Evolutionary conservation across 106 monocot species (phyloP).

Genomic region (Cymbidium sinense): DNA sequence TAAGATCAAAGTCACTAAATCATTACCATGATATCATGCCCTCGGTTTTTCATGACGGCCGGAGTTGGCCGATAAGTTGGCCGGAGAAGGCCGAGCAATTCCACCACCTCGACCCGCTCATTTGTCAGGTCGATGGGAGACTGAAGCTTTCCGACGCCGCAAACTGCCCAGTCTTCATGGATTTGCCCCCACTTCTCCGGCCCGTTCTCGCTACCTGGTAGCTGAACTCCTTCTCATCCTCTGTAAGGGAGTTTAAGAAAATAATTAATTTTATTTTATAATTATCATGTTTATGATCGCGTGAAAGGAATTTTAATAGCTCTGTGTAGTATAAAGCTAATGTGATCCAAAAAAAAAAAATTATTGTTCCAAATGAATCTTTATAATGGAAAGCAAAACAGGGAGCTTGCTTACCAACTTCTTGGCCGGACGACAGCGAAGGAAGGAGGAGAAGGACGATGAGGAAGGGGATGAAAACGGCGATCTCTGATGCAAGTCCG

Average conservation of each 20-base stretch:
- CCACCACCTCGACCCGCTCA: constrained; percentile 4
- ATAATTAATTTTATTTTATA: background rate
- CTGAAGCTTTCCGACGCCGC: constrained; percentile 20
- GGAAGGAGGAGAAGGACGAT: background rate
- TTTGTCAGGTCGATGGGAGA: constrained; percentile 24
- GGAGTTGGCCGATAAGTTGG: constrained; percentile 5
- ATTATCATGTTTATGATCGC: background rate
- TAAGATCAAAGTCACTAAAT: background rate
- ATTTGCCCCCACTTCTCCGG: constrained; percentile 23
- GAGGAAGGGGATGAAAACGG: background rate
- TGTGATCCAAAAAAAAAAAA: too few species aligned
- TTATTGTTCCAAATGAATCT: too few species aligned
- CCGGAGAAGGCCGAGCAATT: constrained; percentile 6
- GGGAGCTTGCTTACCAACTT: constrained; percentile 3
- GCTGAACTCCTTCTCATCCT: constrained; percentile 28
- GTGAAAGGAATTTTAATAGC: too few species aligned
- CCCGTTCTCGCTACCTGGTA: constrained; percentile 12
- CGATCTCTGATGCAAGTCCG: background rate
- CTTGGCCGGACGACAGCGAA: background rate
- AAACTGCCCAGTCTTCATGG: constrained; percentile 19
- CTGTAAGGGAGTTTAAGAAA: background rate
- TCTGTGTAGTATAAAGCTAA: too few species aligned
- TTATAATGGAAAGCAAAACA: background rate
- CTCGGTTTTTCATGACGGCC: constrained; percentile 22
- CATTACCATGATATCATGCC: constrained; percentile 24